These are phyloP conservation scores for Monocercomonoides exilis DNA, from an alignment of 78 protist species.

Conservation along the genomic window DNA sequence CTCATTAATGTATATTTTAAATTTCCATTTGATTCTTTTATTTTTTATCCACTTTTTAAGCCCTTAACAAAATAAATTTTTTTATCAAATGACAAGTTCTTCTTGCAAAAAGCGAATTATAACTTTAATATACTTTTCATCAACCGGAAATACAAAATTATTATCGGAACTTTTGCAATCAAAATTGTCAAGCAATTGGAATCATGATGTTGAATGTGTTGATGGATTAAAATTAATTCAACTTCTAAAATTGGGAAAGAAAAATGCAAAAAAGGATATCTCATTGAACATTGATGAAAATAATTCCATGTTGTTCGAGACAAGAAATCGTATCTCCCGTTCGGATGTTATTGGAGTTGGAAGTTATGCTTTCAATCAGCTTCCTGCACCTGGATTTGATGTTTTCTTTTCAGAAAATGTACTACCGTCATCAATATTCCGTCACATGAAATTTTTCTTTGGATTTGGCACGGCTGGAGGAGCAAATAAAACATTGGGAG, in stretches of 20 bases:
- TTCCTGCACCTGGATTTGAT: neutral
- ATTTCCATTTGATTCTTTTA: too few species aligned
- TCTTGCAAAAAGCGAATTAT: neutral
- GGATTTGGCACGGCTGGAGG: neutral
- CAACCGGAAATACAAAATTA: neutral
- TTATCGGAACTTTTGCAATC: neutral
- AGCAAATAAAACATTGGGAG: neutral
- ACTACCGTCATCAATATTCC: neutral
- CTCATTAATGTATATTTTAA: too few species aligned
- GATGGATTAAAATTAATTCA: neutral
- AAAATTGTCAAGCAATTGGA: neutral
- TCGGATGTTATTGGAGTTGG: neutral
- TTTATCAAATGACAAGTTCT: too few species aligned
- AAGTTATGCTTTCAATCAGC: neutral
- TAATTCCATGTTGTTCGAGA: neutral
- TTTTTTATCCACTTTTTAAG: too few species aligned
- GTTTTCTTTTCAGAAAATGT: neutral
- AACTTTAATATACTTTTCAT: neutral
- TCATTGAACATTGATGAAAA: neutral
- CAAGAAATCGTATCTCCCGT: neutral
- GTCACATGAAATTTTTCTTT: neutral
- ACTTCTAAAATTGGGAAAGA: neutral
- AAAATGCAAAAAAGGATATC: neutral
- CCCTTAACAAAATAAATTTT: too few species aligned
- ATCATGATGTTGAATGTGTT: neutral